phyloP scores from a whole-genome alignment of 305 asterid species.

The Fraxinus latifolia region DNA sequence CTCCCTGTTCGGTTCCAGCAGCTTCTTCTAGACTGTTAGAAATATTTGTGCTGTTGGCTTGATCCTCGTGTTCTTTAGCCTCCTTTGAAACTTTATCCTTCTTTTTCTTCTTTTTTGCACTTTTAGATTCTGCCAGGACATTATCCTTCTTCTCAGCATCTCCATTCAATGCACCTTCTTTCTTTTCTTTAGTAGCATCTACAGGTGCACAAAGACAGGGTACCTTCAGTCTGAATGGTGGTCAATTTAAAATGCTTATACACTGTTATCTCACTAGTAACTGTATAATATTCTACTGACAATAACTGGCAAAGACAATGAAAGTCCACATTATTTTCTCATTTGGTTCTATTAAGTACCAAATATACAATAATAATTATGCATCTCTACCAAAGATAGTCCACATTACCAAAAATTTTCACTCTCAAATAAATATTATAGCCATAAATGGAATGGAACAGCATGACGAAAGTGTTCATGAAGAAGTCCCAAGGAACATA shows the following conservation, averaged over 20 bases:
- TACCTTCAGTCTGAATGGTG: background rate
- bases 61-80: conserved; percentile 57
- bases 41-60: conserved; percentile 31
- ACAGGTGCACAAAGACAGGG: conserved; percentile 12
- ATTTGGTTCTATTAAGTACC: background rate
- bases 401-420: background rate
- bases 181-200: conserved; percentile 48
- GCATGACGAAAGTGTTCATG: background rate
- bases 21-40: conserved; percentile 37
- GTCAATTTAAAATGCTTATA: background rate
- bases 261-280: background rate
- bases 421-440: background rate
- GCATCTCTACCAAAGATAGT: background rate
- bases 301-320: background rate
- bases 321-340: background rate
- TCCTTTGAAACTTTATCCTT: conserved; percentile 70
- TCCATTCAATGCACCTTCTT: conserved; percentile 38
- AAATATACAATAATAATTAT: background rate
- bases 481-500: background rate
- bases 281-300: background rate
- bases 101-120: conserved; percentile 87
- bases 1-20: conserved; percentile 41
- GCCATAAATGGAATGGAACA: background rate
- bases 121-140: conserved; percentile 62
- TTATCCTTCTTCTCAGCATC: conserved; percentile 54